Conservation (phyloP, 805 yeast genomes). For the Limtongia smithiae region DNA sequence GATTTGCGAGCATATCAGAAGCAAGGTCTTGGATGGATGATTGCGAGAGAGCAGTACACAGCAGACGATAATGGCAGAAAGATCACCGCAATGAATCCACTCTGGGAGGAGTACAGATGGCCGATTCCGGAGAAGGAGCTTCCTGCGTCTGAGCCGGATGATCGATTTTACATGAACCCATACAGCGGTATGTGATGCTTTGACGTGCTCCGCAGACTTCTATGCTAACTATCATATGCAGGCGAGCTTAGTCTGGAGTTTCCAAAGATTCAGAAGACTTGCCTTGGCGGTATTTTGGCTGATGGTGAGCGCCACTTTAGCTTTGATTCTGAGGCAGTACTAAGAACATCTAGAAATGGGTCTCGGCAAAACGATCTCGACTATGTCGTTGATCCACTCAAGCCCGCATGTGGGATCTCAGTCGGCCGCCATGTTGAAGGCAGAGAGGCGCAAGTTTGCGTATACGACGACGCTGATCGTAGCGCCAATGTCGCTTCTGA, state of each 20-base stretch:
- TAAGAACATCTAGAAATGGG: conserved; percentile 63
- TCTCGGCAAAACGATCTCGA: conserved; percentile 84
- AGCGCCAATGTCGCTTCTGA: conserved; percentile 85
- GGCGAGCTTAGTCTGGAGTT: conserved; percentile 70
- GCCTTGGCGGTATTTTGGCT: conserved; percentile 82
- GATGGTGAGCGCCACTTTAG: conserved; percentile 48
- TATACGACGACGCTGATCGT: conserved; percentile 64
- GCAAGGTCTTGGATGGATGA: conserved; percentile 50
- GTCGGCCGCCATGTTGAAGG: neutral
- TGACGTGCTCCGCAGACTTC: neutral
- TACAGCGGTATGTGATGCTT: conserved; percentile 13
- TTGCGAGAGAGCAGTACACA: conserved; percentile 31
- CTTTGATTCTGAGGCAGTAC: neutral
- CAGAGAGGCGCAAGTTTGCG: conserved; percentile 3
- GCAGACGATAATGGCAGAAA: conserved; percentile 36
- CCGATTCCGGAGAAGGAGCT: conserved; percentile 46
- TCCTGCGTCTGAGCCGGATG: conserved; percentile 23
- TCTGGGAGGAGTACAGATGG: conserved; percentile 80
- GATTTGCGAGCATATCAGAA: conserved; percentile 72
- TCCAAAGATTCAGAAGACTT: conserved; percentile 56
- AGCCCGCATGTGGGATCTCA: conserved; percentile 31
- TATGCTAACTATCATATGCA: conserved; percentile 53
- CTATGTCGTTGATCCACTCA: conserved; percentile 66
- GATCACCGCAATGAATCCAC: conserved; percentile 68
- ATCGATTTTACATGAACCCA: conserved; percentile 29